These are phyloP conservation scores for Diplocarpon rosae DNA, from an alignment of 2,329 filamentous ascomycete species.

Conservation along the genomic window DNA sequence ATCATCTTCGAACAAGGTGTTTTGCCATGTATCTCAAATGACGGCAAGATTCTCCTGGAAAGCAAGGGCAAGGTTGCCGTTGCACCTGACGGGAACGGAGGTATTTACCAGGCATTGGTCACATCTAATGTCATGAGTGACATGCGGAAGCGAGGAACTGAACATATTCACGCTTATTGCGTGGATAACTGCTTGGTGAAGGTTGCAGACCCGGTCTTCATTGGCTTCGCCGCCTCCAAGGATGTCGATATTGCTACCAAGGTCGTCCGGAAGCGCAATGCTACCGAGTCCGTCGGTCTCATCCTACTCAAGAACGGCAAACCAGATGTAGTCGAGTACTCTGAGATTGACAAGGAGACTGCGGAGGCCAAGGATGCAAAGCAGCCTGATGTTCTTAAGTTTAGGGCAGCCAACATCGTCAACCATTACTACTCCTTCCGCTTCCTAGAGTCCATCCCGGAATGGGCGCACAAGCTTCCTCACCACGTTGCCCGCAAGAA, in stretches of 20 bases:
- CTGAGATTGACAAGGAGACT: slow-evolving; percentile 83
- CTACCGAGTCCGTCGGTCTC: slow-evolving; percentile 88
- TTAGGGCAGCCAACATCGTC: slow-evolving; percentile 97
- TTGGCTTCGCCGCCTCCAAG: slow-evolving; percentile 82
- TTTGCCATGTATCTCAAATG: slow-evolving; percentile 91
- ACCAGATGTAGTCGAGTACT: slow-evolving; percentile 97
- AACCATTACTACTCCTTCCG: slow-evolving; percentile 98
- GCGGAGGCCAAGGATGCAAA: slow-evolving; percentile 79
- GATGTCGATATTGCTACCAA: slow-evolving; percentile 95
- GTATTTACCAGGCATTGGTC: slow-evolving; percentile 86
- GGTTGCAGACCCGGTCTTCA: slow-evolving; percentile 93
- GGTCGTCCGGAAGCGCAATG: slow-evolving; percentile 96
- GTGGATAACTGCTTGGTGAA: slow-evolving; percentile 99
- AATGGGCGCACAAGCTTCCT: slow-evolving; percentile 75
- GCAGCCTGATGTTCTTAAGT: slow-evolving; percentile 75
- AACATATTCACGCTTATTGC: slow-evolving; percentile 96
- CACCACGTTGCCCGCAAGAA: slow-evolving; percentile 98
- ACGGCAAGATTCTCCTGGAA: slow-evolving; percentile 93
- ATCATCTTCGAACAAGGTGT: slow-evolving; percentile 95
- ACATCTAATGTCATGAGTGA: slow-evolving; percentile 71
- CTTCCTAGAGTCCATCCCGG: slow-evolving; percentile 83
- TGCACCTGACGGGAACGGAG: slow-evolving; percentile 93
- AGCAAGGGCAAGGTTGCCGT: slow-evolving; percentile 83
- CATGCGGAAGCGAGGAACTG: slow-evolving; percentile 77
- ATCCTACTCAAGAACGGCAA: slow-evolving; percentile 93